phyloP scores from a whole-genome alignment of 495 filamentous ascomycete species.

The Collariella sp. region DNA sequence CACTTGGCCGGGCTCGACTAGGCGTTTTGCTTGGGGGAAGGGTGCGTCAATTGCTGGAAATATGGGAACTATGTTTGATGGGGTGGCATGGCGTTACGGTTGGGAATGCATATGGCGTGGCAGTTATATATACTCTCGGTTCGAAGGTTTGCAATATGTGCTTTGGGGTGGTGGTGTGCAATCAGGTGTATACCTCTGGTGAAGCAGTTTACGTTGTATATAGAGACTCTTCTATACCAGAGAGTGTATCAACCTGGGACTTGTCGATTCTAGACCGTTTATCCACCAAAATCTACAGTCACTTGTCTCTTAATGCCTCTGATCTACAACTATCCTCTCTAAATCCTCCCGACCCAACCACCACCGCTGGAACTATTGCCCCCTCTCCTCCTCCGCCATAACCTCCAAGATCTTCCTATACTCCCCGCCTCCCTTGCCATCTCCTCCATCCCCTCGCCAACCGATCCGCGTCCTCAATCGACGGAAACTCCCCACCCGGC shows the following conservation, averaged over 20 bases:
- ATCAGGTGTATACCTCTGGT: too few relatives aligned
- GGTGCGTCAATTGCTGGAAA: not conserved
- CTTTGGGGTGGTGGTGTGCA: too few relatives aligned
- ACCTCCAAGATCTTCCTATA: constrained; percentile 39
- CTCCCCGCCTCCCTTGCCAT: constrained; percentile 72
- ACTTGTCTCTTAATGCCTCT: too few relatives aligned
- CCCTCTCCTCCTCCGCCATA: constrained; percentile 27
- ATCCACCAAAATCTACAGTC: too few relatives aligned
- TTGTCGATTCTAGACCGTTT: too few relatives aligned
- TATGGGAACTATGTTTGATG: not conserved
- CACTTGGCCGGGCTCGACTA: constrained; percentile 26
- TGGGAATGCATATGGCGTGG: too few relatives aligned
- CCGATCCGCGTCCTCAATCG: constrained; percentile 60
- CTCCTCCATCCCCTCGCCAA: constrained; percentile 59
- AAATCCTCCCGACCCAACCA: not conserved
- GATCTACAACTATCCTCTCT: not conserved
- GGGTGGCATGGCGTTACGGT: too few relatives aligned
- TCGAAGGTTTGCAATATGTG: too few relatives aligned
- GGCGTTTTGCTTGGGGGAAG: not conserved
- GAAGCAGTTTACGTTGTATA: too few relatives aligned
- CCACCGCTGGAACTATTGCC: constrained; percentile 2
- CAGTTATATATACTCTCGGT: too few relatives aligned
- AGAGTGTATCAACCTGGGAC: too few relatives aligned
- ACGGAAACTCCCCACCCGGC: constrained; percentile 41
- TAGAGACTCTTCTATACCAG: too few relatives aligned